These are phyloP conservation scores for Cenchrus fungigraminus DNA, from an alignment of 176 grass and related monocot species.

Conservation along the genomic window DNA sequence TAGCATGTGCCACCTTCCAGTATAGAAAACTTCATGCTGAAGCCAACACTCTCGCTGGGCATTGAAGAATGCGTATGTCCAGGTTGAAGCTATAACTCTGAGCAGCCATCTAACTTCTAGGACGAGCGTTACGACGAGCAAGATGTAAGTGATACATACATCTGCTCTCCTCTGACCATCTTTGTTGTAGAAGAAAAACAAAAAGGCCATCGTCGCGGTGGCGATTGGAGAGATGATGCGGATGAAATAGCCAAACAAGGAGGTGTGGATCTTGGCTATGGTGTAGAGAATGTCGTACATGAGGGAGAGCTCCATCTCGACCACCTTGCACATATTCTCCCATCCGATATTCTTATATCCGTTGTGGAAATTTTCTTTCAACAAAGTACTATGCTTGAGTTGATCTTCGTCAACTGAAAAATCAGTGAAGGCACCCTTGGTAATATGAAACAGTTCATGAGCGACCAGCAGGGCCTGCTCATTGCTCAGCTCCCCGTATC, in stretches of 20 bases:
- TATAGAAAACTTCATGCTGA: background rate
- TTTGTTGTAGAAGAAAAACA: background rate
- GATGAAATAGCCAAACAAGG: slow-evolving; percentile 21
- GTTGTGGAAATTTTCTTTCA: too few species aligned
- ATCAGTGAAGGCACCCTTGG: background rate
- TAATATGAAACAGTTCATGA: background rate
- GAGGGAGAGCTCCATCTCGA: slow-evolving; percentile 48
- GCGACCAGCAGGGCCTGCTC: background rate
- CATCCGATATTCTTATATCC: too few species aligned
- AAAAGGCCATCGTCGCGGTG: background rate
- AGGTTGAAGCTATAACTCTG: background rate
- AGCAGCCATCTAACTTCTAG: background rate
- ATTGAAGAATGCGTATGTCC: background rate
- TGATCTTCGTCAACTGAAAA: background rate
- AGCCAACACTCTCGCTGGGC: background rate
- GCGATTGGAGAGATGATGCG: background rate
- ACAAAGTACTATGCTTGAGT: too few species aligned
- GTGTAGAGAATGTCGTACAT: slow-evolving; percentile 56
- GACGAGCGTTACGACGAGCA: background rate
- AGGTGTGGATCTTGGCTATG: slow-evolving; percentile 12
- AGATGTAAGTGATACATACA: background rate
- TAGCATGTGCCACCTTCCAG: background rate
- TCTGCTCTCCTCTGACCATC: background rate
- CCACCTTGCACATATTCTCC: background rate
- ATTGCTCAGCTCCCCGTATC: background rate